These are phyloP conservation scores for Chiua sp. DNA, from an alignment of 1,284 basidiomycete species.

Conservation along the genomic window DNA sequence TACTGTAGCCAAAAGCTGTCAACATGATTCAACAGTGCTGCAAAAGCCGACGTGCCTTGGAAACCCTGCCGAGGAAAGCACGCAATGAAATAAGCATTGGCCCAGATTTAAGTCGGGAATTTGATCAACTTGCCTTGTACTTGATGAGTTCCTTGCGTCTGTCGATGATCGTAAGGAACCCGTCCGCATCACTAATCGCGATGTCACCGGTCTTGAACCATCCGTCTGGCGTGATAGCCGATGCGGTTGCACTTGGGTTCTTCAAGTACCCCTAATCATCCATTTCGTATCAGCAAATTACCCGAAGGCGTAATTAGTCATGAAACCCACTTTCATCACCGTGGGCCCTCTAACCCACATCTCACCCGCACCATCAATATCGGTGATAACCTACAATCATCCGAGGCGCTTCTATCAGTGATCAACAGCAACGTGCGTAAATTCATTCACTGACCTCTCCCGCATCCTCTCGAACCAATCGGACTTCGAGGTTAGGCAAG, in stretches of 20 bases:
- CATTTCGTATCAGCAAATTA: not conserved
- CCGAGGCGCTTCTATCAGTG: not conserved
- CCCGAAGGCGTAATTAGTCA: not conserved
- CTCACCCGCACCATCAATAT: constrained; percentile 59
- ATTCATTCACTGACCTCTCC: constrained; percentile 43
- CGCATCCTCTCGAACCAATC: constrained; percentile 69
- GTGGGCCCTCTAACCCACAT: constrained; percentile 80
- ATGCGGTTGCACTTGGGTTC: constrained; percentile 69
- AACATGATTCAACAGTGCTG: constrained; percentile 17
- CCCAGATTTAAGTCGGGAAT: not conserved
- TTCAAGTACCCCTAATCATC: constrained; percentile 63
- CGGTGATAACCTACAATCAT: constrained; percentile 26
- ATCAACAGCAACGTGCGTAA: not conserved
- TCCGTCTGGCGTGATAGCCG: constrained; percentile 69
- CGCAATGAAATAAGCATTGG: not conserved
- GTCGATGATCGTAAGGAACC: constrained; percentile 71
- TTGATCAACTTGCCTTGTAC: constrained; percentile 59
- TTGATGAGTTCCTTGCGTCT: constrained; percentile 85
- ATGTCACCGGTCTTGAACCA: constrained; percentile 92
- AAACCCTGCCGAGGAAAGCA: constrained; percentile 49
- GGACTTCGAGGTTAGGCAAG: constrained; percentile 79
- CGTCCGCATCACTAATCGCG: constrained; percentile 63
- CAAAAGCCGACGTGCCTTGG: constrained; percentile 50
- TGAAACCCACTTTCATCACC: constrained; percentile 74
- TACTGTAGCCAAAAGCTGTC: constrained; percentile 48